Base-by-base conservation (phyloP, 306 rosid species). In the Luffa acutangula region DNA sequence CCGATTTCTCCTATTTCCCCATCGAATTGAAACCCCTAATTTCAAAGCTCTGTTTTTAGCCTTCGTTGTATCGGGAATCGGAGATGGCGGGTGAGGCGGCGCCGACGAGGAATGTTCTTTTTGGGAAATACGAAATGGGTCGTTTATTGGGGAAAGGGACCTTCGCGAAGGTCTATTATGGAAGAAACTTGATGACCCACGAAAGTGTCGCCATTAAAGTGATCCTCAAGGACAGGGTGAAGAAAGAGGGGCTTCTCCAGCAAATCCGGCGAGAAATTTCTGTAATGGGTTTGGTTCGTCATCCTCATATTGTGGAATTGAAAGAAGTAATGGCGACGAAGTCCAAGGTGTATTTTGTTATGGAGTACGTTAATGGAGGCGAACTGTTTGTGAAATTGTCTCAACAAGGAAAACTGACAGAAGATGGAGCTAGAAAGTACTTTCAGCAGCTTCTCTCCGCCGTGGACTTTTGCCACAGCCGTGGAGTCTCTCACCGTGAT, bases 311-410 rank as follows among this genome's bases (percentile, higher is more conserved):
- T 8, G 98, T 90, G 1, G 88, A 91, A 37, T 85, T 93, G 53
- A 91, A 89, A 48, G 98, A 93, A 85, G 98, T 93, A 0, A 93
- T 93, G 97, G 98, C 98, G 9, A 93, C 95, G 0, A 91, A 90
- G 15, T 82, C 79, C 0, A 93, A 91, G 62, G 86, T 93, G 81
- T 91, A 89, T 80, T 81, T 90, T 53, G 89, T 89, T 0, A 88
- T 93, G 93, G 98, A 93, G 51, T 87, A 84, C 14, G 91, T 91
- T 0, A 87, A 46, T 15, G 97, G 98, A 1, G 95, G 97, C 0
- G 97, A 91, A 9, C 75, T 93, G 25, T 93, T 93, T 75, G 43
- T 86, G 13, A 91, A 88, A 13, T 85, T 93, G 5, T 79, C 74
- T 0, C 81, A 85, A 49, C 83, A 82, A 54, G 96, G 97, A 11